phyloP scores from a whole-genome alignment of 2,329 filamentous ascomycete species.

The Fusarium sp. region DNA sequence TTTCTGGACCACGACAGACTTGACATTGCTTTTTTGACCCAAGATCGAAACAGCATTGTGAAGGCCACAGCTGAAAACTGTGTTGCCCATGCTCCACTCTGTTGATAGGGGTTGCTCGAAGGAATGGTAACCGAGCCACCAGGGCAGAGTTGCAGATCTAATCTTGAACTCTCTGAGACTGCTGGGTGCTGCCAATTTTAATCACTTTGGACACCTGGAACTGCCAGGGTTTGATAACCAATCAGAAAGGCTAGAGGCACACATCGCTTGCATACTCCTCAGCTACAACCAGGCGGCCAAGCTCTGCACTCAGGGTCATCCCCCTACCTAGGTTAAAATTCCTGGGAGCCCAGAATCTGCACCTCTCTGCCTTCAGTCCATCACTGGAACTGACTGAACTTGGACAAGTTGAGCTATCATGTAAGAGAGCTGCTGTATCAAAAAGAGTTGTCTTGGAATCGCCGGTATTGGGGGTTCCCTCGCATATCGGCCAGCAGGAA shows the following conservation, averaged over 20 bases:
- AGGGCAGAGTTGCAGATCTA: conserved; percentile 35
- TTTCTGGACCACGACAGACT: conserved; percentile 11
- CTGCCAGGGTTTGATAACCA: conserved; percentile 4
- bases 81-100: conserved; percentile 5
- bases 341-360: neutral
- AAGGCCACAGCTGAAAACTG: conserved; percentile 31
- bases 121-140: conserved; percentile 36
- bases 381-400: neutral
- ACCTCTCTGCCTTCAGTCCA: neutral
- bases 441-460: neutral
- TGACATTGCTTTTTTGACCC: conserved; percentile 19
- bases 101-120: conserved; percentile 18
- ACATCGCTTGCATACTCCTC: neutral
- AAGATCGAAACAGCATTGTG: conserved; percentile 16
- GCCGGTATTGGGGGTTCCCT: neutral
- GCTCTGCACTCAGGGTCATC: neutral
- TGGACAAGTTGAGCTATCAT: neutral
- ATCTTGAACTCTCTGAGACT: conserved; percentile 17
- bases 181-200: neutral
- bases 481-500: neutral
- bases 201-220: neutral
- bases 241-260: conserved; percentile 1
- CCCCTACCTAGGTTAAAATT: neutral
- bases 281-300: neutral
- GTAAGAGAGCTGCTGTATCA: neutral